Evolutionary conservation across 352 stramenopile species (phyloP).

Genomic region (Globisporangium perplexum): DNA sequence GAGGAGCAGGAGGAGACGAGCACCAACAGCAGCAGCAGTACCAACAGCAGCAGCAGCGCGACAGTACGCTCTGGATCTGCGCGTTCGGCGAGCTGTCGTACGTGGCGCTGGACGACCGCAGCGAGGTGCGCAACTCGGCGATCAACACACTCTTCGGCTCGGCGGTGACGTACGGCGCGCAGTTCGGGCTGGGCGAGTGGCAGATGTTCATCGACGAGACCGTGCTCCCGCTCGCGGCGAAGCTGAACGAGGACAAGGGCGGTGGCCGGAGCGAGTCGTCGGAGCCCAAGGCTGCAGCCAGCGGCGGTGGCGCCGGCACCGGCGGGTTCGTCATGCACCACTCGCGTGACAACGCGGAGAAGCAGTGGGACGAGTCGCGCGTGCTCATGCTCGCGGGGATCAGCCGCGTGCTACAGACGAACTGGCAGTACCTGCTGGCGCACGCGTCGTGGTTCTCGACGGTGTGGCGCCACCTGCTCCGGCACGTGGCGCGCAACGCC

Average conservation of each 20-base stretch:
- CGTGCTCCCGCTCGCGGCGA: slow-evolving; percentile 86
- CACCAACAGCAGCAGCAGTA: background rate
- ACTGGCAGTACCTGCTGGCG: slow-evolving; percentile 60
- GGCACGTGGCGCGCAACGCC: slow-evolving; percentile 52
- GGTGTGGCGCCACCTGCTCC: slow-evolving; percentile 61
- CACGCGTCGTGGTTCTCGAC: slow-evolving; percentile 53
- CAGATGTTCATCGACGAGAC: slow-evolving; percentile 91
- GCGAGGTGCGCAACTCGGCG: slow-evolving; percentile 95
- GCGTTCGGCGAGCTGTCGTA: slow-evolving; percentile 78
- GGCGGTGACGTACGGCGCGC: slow-evolving; percentile 91
- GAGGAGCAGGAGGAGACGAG: too few relatives aligned
- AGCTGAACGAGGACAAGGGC: slow-evolving; percentile 41
- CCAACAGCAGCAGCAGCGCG: background rate
- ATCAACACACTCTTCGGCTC: slow-evolving; percentile 98
- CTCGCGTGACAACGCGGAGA: slow-evolving; percentile 92
- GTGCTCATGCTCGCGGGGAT: slow-evolving; percentile 93
- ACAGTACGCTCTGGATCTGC: slow-evolving; percentile 44
- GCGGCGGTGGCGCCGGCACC: background rate
- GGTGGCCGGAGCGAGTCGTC: background rate
- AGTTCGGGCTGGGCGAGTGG: slow-evolving; percentile 91
- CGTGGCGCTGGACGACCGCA: slow-evolving; percentile 89
- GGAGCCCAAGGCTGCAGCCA: background rate
- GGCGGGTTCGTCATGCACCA: slow-evolving; percentile 89
- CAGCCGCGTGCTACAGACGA: slow-evolving; percentile 89
- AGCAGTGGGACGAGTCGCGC: slow-evolving; percentile 97